Conservation (phyloP, 1,284 basidiomycete genomes). For the Taiwanofungus camphoratus region DNA sequence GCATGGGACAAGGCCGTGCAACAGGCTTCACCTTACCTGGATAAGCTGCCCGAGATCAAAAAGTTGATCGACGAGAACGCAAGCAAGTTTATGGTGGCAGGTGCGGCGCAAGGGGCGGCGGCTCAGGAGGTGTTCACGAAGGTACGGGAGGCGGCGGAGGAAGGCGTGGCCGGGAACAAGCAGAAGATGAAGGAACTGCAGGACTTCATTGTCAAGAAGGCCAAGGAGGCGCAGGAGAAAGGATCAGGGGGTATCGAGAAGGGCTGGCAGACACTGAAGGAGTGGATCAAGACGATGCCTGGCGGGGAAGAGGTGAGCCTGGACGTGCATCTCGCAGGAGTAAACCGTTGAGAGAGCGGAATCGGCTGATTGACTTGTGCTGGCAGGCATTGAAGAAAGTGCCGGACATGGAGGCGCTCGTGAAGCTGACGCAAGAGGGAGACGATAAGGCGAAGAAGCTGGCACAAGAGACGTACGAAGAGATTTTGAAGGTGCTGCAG, state of each 20-base stretch:
- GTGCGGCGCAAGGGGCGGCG: slow-evolving; percentile 16
- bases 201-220: slow-evolving; percentile 26
- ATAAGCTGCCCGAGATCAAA: slow-evolving; percentile 28
- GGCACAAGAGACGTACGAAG: too few relatives aligned
- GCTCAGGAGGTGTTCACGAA: slow-evolving; percentile 25
- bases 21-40: slow-evolving; percentile 26
- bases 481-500: too few relatives aligned
- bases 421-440: slow-evolving; percentile 24
- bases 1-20: slow-evolving; percentile 28
- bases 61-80: slow-evolving; percentile 22
- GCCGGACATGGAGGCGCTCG: slow-evolving; percentile 27
- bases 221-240: slow-evolving; percentile 20
- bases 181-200: slow-evolving; percentile 28
- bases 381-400: slow-evolving; percentile 25
- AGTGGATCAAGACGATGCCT: slow-evolving; percentile 24
- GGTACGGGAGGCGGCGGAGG: slow-evolving; percentile 24
- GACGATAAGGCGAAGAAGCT: slow-evolving; percentile 31
- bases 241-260: slow-evolving; percentile 4
- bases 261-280: slow-evolving; percentile 19
- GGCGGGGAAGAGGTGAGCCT: slow-evolving; percentile 26
- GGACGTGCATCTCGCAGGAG: neutral
- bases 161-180: slow-evolving; percentile 22
- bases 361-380: neutral
- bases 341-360: neutral
- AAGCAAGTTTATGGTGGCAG: slow-evolving; percentile 20